phyloP scores from a whole-genome alignment of 2,329 filamentous ascomycete species.

The Trichoderma sp. region DNA sequence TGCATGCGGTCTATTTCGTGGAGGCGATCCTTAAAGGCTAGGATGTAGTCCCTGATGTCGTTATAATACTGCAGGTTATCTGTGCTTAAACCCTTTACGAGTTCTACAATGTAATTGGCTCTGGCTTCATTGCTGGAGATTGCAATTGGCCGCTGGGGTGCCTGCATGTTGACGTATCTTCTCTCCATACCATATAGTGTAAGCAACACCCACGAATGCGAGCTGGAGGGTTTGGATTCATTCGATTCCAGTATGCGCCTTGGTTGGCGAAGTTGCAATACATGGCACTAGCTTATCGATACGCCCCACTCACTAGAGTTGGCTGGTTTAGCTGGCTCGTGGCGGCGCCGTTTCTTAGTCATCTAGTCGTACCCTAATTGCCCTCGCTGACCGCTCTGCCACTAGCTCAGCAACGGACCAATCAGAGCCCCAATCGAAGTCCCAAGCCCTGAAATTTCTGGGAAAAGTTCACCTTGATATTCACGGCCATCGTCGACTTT shows the following conservation, averaged over 20 bases:
- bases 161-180: not conserved
- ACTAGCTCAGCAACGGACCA: constrained; percentile 1
- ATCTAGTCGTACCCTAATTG: constrained; percentile 45
- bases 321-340: not conserved
- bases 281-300: not conserved
- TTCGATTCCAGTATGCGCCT: not conserved
- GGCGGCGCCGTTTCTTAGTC: not conserved
- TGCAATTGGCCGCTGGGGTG: not conserved
- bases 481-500: constrained; percentile 36
- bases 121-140: not conserved
- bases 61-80: not conserved
- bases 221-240: not conserved
- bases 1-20: not conserved
- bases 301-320: not conserved
- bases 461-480: constrained; percentile 24
- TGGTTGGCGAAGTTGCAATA: not conserved
- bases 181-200: not conserved
- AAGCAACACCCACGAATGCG: not conserved
- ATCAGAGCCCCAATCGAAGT: constrained; percentile 25
- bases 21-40: not conserved
- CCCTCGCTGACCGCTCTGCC: constrained; percentile 44
- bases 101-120: not conserved
- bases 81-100: not conserved
- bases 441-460: constrained; percentile 35
- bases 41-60: not conserved